A percentile compares a stretch with the other conserved stretches of the same genome.
Evolutionary conservation across 192 early-diverging fungal species (phyloP).

Genomic region (Coemansia sp.): DNA sequence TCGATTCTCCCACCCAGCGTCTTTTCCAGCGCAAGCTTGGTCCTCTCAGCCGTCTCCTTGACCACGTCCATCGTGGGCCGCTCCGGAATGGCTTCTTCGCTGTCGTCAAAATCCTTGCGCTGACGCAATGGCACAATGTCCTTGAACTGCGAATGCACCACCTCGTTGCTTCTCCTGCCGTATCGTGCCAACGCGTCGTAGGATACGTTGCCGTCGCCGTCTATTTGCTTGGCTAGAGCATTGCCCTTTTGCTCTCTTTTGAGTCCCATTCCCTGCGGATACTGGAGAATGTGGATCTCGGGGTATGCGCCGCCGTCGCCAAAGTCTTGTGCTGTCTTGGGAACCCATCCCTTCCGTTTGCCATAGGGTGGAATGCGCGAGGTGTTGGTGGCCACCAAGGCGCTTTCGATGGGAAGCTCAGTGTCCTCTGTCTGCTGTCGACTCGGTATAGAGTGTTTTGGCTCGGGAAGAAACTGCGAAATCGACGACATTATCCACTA

Average conservation of each 20-base stretch:
- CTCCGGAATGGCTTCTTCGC: constrained; percentile 70
- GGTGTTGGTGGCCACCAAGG: not conserved
- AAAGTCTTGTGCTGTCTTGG: constrained; percentile 82
- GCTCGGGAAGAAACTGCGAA: constrained; percentile 54
- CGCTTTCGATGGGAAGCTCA: not conserved
- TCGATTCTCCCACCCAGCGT: constrained; percentile 78
- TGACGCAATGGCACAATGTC: constrained; percentile 76
- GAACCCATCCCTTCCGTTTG: constrained; percentile 75
- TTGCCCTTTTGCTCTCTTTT: constrained; percentile 51
- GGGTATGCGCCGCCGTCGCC: constrained; percentile 98
- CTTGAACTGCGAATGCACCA: constrained; percentile 84
- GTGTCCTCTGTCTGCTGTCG: not conserved
- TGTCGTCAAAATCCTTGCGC: constrained; percentile 63
- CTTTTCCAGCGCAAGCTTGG: constrained; percentile 86
- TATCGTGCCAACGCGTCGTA: constrained; percentile 90
- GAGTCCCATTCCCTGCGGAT: constrained; percentile 93
- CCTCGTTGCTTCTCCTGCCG: constrained; percentile 66
- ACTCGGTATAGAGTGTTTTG: constrained; percentile 24
- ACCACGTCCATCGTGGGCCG: constrained; percentile 82
- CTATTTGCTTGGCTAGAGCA: constrained; percentile 86
- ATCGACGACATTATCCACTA: constrained; percentile 39
- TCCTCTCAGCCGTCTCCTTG: constrained; percentile 82
- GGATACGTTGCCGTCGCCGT: constrained; percentile 83
- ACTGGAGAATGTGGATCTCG: constrained; percentile 89
- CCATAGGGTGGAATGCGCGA: constrained; percentile 74